Percentiles rank a stretch among this genome's conserved stretches.
phyloP scores from a whole-genome alignment of 2,329 filamentous ascomycete genomes.

The Phialophora macrospora region DNA sequence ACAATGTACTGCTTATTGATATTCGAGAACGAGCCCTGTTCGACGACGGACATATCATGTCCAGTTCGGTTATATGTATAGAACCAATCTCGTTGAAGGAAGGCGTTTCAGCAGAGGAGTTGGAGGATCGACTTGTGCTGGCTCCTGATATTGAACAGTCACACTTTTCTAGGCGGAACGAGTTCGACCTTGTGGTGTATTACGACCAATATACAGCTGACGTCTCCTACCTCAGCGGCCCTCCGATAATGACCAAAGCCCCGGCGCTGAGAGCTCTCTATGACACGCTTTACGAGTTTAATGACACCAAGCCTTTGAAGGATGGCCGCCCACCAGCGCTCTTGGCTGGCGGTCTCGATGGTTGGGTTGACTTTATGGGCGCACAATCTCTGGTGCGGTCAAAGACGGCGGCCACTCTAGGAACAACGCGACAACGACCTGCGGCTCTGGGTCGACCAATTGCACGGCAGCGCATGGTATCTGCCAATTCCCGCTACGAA shows the following conservation, averaged over 20 bases:
- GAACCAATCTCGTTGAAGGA: constrained; percentile 78
- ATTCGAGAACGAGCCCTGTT: constrained; percentile 79
- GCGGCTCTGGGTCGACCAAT: constrained; percentile 51
- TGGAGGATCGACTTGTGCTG: constrained; percentile 57
- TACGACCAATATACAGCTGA: constrained; percentile 75
- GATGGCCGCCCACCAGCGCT: constrained; percentile 72
- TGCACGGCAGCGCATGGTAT: constrained; percentile 58
- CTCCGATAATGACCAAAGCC: constrained; percentile 51
- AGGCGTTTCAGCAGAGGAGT: constrained; percentile 67
- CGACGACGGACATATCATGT: constrained; percentile 86
- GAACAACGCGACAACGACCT: constrained; percentile 50
- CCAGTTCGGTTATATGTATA: constrained; percentile 82
- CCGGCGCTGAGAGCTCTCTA: constrained; percentile 72
- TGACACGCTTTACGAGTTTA: constrained; percentile 82
- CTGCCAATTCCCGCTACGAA: constrained; percentile 57
- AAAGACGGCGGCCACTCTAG: constrained; percentile 58
- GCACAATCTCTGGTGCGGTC: constrained; percentile 65
- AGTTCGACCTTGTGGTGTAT: constrained; percentile 86
- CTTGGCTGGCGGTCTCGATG: constrained; percentile 78
- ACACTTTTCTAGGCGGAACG: constrained; percentile 72
- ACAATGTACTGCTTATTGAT: constrained; percentile 79
- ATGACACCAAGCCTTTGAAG: constrained; percentile 74
- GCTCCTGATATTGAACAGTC: constrained; percentile 66
- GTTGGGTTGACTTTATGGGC: constrained; percentile 86
- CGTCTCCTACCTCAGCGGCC: constrained; percentile 60